Evolutionary conservation across 768 basidiomycete genomes (phyloP).

Genomic region (Phylloporus sp.): DNA sequence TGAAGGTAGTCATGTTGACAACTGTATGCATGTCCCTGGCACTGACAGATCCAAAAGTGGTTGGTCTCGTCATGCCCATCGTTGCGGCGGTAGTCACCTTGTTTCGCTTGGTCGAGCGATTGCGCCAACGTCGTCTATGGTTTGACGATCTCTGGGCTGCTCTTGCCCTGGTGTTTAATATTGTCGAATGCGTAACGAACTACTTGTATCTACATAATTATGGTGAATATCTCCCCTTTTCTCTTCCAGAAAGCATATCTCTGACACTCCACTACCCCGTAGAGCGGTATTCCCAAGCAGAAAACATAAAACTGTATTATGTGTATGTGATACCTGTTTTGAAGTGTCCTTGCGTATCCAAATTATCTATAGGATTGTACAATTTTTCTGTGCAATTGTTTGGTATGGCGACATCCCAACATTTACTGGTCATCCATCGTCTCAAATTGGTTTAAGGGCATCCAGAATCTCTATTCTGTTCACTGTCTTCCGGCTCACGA

Average conservation of each 20-base stretch:
- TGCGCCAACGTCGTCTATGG: conserved; percentile 1
- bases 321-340: background rate
- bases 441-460: background rate
- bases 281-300: background rate
- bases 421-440: background rate
- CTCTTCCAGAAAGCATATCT: background rate
- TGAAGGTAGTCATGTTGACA: background rate
- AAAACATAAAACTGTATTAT: conserved; percentile 1
- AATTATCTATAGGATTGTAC: background rate
- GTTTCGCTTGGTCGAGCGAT: background rate
- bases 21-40: background rate
- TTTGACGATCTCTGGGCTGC: conserved; percentile 1
- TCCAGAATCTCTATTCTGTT: conserved; percentile 6
- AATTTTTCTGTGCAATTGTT: background rate
- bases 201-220: conserved; percentile 2
- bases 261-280: background rate
- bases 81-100: background rate
- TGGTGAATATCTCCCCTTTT: background rate
- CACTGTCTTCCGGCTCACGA: conserved; percentile 1
- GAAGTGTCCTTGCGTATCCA: background rate
- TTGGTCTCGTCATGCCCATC: background rate
- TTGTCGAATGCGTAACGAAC: background rate
- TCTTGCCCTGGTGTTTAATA: background rate
- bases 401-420: background rate
- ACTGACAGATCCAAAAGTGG: conserved; percentile 2